A percentile compares a stretch with the other conserved stretches of the same genome.
These are phyloP conservation scores for Myriosclerotinia curreyana DNA, from an alignment of 2,329 filamentous ascomycete genomes.

Conservation along the genomic window DNA sequence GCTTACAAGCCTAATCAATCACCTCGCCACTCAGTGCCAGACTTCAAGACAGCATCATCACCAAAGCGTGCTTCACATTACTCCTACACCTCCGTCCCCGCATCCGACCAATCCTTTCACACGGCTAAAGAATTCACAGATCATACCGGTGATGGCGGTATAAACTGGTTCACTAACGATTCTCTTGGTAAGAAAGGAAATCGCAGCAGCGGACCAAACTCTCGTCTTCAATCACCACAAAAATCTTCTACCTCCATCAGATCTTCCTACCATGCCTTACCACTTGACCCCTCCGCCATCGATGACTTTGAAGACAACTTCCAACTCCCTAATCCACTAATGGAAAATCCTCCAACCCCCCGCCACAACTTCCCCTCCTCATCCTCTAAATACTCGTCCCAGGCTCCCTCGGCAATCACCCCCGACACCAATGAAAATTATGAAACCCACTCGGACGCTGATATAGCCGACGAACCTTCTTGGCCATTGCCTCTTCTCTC, in stretches of 20 bases:
- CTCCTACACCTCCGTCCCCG: constrained; percentile 51
- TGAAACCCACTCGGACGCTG: constrained; percentile 44
- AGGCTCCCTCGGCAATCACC: constrained; percentile 12
- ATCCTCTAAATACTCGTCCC: constrained; percentile 42
- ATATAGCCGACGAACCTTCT: constrained; percentile 44
- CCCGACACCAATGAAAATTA: constrained; percentile 44
- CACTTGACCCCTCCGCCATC: constrained; percentile 17
- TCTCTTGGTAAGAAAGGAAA: constrained; percentile 33
- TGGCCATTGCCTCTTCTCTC: constrained; percentile 15
- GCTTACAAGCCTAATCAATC: constrained; percentile 47
- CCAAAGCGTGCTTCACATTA: constrained; percentile 47
- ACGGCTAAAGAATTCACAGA: constrained; percentile 10
- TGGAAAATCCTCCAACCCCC: constrained; percentile 48
- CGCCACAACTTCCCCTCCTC: constrained; percentile 34
- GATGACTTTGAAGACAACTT: constrained; percentile 44
- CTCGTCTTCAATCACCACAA: constrained; percentile 34
- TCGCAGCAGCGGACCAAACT: constrained; percentile 26
- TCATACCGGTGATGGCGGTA: background rate
- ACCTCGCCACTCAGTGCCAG: constrained; percentile 46
- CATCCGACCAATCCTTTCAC: constrained; percentile 30
- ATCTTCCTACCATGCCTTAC: constrained; percentile 31
- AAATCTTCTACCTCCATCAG: constrained; percentile 23
- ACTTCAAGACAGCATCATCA: constrained; percentile 49
- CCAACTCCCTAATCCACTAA: constrained; percentile 51
- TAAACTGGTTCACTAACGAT: constrained; percentile 36